These are phyloP conservation scores for Colletotrichum incanum DNA, from an alignment of 2,329 filamentous ascomycete genomes.

Conservation along the genomic window DNA sequence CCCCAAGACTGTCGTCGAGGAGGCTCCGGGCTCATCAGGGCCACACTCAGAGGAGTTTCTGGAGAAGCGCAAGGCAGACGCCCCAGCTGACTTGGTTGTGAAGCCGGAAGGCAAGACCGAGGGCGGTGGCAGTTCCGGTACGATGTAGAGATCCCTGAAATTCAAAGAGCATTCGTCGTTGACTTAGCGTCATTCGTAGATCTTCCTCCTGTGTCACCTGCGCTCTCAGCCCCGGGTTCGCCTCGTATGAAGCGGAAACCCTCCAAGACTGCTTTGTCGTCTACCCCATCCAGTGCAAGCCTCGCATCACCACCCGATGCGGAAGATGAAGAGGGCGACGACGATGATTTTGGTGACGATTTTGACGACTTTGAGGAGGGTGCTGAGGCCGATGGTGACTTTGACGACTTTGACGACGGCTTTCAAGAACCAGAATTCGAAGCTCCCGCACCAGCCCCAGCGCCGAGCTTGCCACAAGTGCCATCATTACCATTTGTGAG, in stretches of 20 bases:
- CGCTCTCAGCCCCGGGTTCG: constrained; percentile 49
- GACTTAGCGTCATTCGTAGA: constrained; percentile 53
- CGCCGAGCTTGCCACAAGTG: constrained; percentile 53
- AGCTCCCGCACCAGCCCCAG: constrained; percentile 48
- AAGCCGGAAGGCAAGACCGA: constrained; percentile 61
- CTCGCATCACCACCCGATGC: constrained; percentile 40
- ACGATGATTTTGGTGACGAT: constrained; percentile 68
- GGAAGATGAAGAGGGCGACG: constrained; percentile 50
- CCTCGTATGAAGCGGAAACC: constrained; percentile 52
- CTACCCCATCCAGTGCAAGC: constrained; percentile 21
- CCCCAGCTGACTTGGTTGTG: constrained; percentile 67
- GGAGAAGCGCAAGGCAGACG: constrained; percentile 65
- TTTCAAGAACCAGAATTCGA: constrained; percentile 72
- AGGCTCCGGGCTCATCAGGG: constrained; percentile 62
- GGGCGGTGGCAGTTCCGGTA: constrained; percentile 53
- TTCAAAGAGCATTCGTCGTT: constrained; percentile 44
- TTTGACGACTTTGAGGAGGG: constrained; percentile 76
- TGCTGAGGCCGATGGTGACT: constrained; percentile 68
- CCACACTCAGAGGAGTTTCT: constrained; percentile 62
- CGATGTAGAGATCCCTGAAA: constrained; percentile 45
- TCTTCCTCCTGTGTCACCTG: constrained; percentile 52
- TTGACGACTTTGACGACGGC: constrained; percentile 81
- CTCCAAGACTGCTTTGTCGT: constrained; percentile 47
- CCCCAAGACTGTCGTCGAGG: constrained; percentile 69
- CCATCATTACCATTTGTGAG: constrained; percentile 63